Evolutionary conservation across 257 asterid species (phyloP).

Genomic region (Perilla frutescens): DNA sequence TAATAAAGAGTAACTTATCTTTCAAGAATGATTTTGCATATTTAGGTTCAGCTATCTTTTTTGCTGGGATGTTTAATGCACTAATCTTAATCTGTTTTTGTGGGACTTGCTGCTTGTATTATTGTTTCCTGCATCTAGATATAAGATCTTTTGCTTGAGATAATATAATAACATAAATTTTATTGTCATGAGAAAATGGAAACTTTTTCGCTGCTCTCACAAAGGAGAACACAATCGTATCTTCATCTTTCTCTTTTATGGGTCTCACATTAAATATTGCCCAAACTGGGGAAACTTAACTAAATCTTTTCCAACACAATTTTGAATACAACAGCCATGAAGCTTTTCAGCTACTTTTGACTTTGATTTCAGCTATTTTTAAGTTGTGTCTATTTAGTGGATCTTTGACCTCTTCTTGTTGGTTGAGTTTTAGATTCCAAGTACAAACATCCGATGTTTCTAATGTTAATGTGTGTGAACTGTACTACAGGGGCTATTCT

Average conservation of each 20-base stretch:
- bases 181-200: slow-evolving; percentile 10
- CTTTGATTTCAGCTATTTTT: not conserved
- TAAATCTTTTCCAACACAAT: not conserved
- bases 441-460: not conserved
- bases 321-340: not conserved
- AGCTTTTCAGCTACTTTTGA: not conserved
- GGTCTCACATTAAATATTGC: not conserved
- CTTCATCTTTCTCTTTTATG: not conserved
- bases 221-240: not conserved
- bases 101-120: not conserved
- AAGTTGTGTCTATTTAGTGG: not conserved
- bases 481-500: not conserved
- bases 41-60: not conserved
- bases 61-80: not conserved
- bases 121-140: slow-evolving; percentile 8
- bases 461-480: not conserved
- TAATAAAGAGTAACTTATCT: not conserved
- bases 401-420: not conserved
- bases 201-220: not conserved
- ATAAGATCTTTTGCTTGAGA: not conserved
- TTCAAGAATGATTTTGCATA: not conserved
- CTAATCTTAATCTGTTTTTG: not conserved
- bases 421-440: not conserved
- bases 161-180: not conserved
- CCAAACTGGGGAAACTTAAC: not conserved